Evolutionary conservation across 345 rosid species (phyloP).

Genomic region (Reutealis trisperma): DNA sequence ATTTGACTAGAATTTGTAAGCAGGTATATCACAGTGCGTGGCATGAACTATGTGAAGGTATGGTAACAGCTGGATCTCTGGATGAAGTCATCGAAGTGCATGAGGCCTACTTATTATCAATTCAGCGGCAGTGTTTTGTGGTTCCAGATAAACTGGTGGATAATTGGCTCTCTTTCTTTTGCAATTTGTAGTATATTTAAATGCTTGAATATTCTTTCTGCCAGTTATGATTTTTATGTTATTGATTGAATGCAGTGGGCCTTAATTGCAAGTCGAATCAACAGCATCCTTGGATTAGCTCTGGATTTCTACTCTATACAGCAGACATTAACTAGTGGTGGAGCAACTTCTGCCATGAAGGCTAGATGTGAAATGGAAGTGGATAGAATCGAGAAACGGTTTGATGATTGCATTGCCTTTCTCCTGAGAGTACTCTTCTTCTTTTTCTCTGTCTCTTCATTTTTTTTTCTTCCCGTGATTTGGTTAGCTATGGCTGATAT

Average conservation of each 20-base stretch:
- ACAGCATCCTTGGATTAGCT: constrained; percentile 83
- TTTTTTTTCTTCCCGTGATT: no score
- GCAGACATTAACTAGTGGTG: constrained; percentile 75
- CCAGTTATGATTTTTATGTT: constrained; percentile 18
- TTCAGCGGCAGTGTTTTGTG: constrained; percentile 96
- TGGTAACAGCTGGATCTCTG: constrained; percentile 84
- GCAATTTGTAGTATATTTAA: constrained; percentile 7
- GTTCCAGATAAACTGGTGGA: constrained; percentile 93
- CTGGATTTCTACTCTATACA: constrained; percentile 88
- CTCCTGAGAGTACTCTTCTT: constrained; percentile 75
- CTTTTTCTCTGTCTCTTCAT: neutral
- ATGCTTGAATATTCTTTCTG: constrained; percentile 3
- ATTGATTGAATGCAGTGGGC: constrained; percentile 64
- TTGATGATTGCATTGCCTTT: constrained; percentile 88
- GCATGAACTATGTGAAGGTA: constrained; percentile 92
- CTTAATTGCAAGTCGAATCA: constrained; percentile 88
- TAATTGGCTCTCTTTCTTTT: constrained; percentile 16
- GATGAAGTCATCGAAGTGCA: constrained; percentile 97
- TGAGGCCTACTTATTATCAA: constrained; percentile 83
- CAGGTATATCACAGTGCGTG: constrained; percentile 98
- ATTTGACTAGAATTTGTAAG: constrained; percentile 27
- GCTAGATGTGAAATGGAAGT: constrained; percentile 86
- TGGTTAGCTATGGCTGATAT: no score
- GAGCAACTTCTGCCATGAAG: constrained; percentile 74
- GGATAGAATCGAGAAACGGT: constrained; percentile 78